Evolutionary conservation across 257 asterid genomes (phyloP), one percentile per base, ranked within the genome.

Genomic region (Ocimum tenuiflorum): DNA sequence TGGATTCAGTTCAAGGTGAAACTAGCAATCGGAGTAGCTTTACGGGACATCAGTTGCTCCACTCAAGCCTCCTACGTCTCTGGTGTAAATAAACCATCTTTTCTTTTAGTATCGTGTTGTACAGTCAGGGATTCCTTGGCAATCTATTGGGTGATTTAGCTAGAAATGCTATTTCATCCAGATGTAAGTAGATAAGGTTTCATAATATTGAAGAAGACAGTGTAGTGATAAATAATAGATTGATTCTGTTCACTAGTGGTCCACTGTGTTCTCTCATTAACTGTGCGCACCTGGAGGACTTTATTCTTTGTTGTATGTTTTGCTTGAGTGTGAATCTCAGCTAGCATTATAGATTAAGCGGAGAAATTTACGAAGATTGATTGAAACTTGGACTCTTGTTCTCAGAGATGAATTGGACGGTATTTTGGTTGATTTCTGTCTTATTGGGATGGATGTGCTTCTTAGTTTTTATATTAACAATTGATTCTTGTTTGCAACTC

Each of bases 21-120:
- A 73, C 45, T 65, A 58, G 68, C 53, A 55, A 59, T 77, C 52
- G 35, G 60, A 66, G 82, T 73, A 69, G 70, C 57, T 47, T 71
- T 53, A 61, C 45, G 51, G 71, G 33, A 42, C 35, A 57, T 43
- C 3, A 14, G 67, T 52, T 56, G 48, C 35, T 50, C 19, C 29
- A 14, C 39, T 22, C 36, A 60, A 19, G 31, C 53, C 20, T 1
- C 2, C 31, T 19, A 22, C 39, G 8, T 57, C 18, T 48, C 70
- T 68, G 51, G 20, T 72, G 67, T 77, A 69, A 42, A 49, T 59
- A 38, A 24, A 42, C 57, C 43, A 45, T 58, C 46, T 60, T 56
- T 62, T 70, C 27, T 51, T 56, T 60, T 50, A 41, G 57, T 68
- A 43, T 72, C 54, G 3, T 74, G 73, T 72, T 74, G 63, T 74